Base-by-base conservation (phyloP, 2,329 filamentous ascomycete species). In the Reticulascus tulasneorum region DNA sequence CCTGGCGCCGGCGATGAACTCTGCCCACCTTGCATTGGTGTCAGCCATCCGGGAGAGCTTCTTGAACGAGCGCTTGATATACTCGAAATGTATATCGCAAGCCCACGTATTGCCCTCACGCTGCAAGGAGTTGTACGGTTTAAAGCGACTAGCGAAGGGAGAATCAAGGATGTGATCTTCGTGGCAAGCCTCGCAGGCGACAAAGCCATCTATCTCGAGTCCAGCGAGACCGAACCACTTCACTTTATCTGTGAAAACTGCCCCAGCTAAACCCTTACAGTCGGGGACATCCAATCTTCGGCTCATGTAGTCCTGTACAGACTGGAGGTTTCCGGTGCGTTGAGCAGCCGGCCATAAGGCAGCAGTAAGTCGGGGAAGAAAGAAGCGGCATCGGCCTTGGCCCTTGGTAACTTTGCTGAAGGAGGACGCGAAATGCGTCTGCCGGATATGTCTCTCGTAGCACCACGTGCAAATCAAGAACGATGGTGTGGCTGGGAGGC, bases 161-260 rank as follows among this genome's bases (percentile, higher is more conserved):
- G 49, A 55, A 0, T 49, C 54, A 1, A 38, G 46, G 4, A 64
- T 40, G 1, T 40, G 32, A 25, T 66, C 59, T 10, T 61, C 51
- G 38, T 58, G 60, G 32, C 64, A 67, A 5, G 63, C 55, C 20
- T 65, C 53, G 20, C 64, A 67, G 0, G 58, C 46, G 3, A 66
- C 46, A 18, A 66, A 55, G 1, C 54, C 53, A 1, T 50, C 39
- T 1, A 63, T 48, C 4, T 55, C 54, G 2, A 50, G 39, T 5
- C 55, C 38, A 3, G 23, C 43, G 40, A 60, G 47, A 0, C 48
- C 40, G 33, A 50, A 60, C 58, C 60, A 67, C 16, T 51, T 59
- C 12, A 58, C 30, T 0, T 47, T 50, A 2, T 59, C 54, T 1
- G 37, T 31, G 0, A 31, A 53, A 1, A 40, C 41, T 3, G 43